These are phyloP conservation scores for Lichenothelia convexa DNA, from an alignment of 495 filamentous ascomycete species.

Conservation along the genomic window DNA sequence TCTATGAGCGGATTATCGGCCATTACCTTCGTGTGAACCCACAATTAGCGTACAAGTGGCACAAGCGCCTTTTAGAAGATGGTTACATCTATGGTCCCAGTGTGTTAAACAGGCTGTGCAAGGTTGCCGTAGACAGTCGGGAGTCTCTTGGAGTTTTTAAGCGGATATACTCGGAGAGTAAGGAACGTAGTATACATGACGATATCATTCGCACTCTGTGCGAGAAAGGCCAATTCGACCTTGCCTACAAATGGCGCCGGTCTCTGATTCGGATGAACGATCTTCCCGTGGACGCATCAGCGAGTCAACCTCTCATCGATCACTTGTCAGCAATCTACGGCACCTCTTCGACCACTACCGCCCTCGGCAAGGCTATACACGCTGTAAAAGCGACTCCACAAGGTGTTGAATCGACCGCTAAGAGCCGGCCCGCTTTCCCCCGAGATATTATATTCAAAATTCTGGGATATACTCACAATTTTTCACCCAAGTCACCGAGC, in stretches of 20 bases:
- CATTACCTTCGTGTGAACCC: constrained; percentile 32
- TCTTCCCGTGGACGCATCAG: constrained; percentile 25
- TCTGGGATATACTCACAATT: constrained; percentile 26
- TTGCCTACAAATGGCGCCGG: constrained; percentile 43
- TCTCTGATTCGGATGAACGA: constrained; percentile 32
- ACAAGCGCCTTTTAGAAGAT: constrained; percentile 6
- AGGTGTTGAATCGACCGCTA: no score
- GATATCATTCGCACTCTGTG: constrained; percentile 38
- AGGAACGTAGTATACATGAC: constrained; percentile 40
- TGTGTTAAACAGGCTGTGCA: constrained; percentile 15
- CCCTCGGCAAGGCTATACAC: no score
- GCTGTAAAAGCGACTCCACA: no score
- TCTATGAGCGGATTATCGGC: constrained; percentile 33
- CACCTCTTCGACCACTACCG: no score
- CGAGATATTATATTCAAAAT: constrained; percentile 20
- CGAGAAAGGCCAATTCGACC: constrained; percentile 24
- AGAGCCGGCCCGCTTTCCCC: no score
- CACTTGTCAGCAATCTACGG: no score
- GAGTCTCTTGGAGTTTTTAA: constrained; percentile 29
- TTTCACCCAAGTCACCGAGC: constrained; percentile 31
- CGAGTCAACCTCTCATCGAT: no score
- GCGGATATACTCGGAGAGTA: constrained; percentile 23
- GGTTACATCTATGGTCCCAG: no score
- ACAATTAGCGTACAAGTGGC: constrained; percentile 12
- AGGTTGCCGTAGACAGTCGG: constrained; percentile 19